These are phyloP conservation scores for Clohesyomyces aquaticus DNA, from an alignment of 495 filamentous ascomycete genomes.

Conservation along the genomic window DNA sequence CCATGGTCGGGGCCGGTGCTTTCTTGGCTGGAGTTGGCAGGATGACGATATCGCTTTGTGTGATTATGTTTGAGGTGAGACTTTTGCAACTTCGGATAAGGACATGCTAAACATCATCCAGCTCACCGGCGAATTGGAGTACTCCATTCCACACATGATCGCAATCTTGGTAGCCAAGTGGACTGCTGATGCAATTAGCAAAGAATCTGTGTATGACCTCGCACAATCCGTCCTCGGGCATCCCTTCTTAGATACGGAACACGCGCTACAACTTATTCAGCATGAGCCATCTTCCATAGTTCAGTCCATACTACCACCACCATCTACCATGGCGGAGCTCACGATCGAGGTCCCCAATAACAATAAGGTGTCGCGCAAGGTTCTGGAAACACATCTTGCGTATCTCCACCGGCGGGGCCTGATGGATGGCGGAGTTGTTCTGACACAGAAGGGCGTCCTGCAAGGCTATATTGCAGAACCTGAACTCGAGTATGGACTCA, in stretches of 20 bases:
- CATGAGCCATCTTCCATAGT: constrained; percentile 43
- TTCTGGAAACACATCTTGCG: constrained; percentile 51
- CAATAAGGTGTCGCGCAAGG: constrained; percentile 49
- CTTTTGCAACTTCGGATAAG: not conserved
- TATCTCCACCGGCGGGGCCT: constrained; percentile 54
- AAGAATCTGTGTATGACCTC: constrained; percentile 58
- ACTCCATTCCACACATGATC: constrained; percentile 60
- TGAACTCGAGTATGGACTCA: constrained; percentile 56
- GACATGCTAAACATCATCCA: not conserved
- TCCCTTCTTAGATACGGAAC: constrained; percentile 58
- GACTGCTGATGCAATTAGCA: constrained; percentile 55
- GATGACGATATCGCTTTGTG: constrained; percentile 60
- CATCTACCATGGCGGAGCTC: constrained; percentile 57
- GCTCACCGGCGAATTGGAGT: constrained; percentile 45
- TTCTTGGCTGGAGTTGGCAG: constrained; percentile 59
- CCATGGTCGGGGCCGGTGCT: constrained; percentile 60
- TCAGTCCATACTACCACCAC: constrained; percentile 54
- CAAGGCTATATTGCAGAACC: constrained; percentile 58
- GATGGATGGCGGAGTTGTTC: constrained; percentile 58
- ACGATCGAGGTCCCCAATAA: constrained; percentile 51
- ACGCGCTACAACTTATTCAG: constrained; percentile 50
- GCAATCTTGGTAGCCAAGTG: constrained; percentile 61
- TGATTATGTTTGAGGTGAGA: constrained; percentile 58
- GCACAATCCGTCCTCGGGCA: constrained; percentile 59
- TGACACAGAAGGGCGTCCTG: constrained; percentile 51